Evolutionary conservation across 78 protist genomes (phyloP).

Genomic region (Dictyostelium purpureum): DNA sequence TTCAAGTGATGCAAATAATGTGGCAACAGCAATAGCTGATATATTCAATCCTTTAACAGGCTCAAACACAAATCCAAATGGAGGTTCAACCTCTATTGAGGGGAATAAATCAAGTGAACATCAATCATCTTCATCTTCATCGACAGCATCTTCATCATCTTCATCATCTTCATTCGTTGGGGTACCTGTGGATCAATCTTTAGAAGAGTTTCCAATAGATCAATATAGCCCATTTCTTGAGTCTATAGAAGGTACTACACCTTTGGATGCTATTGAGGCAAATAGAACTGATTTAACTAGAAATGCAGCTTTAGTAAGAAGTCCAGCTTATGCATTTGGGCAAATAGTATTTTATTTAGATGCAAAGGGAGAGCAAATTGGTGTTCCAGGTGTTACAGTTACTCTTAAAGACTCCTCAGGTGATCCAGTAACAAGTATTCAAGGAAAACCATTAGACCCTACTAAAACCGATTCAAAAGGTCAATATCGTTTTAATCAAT

Average conservation of each 20-base stretch:
- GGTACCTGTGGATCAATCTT: neutral
- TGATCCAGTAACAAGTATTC: neutral
- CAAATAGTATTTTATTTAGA: conserved; percentile 10
- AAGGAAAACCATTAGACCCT: neutral
- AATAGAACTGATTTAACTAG: conserved; percentile 1
- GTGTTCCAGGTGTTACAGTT: conserved; percentile 12
- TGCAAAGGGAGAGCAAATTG: neutral
- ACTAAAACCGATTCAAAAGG: neutral
- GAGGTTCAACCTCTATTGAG: no score
- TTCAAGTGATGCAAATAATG: neutral
- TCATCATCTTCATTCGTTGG: neutral
- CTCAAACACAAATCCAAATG: no score
- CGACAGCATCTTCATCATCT: neutral
- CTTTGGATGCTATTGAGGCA: neutral
- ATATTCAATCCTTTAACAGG: neutral
- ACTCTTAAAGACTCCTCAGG: neutral
- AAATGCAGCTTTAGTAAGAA: conserved; percentile 1
- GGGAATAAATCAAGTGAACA: no score
- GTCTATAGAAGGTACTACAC: neutral
- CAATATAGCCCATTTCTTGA: neutral
- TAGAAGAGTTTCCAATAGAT: neutral
- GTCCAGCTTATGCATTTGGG: conserved; percentile 19
- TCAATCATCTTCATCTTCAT: neutral
- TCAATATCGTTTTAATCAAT: conserved; percentile 1
- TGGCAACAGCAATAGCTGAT: neutral